A percentile compares a stretch with the other conserved stretches of the same genome.
These are phyloP conservation scores for Pythium guiyangense DNA, from an alignment of 352 stramenopile genomes.

Conservation along the genomic window DNA sequence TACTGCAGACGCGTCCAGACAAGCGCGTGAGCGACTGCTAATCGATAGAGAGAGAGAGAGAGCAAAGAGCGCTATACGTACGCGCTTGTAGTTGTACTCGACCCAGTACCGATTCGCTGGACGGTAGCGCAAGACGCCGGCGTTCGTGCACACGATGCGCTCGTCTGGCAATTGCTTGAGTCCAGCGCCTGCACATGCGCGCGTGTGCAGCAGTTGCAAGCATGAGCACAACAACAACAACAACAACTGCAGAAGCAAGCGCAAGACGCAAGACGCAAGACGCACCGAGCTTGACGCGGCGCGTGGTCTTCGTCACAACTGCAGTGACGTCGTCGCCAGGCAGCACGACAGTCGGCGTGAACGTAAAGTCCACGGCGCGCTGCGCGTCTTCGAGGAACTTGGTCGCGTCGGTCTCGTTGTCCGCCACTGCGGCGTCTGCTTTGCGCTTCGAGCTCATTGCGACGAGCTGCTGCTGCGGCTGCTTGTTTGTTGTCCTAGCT, in stretches of 20 bases:
- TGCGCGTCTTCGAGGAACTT: slow-evolving; percentile 71
- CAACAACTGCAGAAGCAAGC: not conserved
- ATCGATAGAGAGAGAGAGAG: too few species aligned
- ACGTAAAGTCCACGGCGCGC: slow-evolving; percentile 73
- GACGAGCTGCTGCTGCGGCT: too few species aligned
- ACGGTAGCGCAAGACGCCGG: slow-evolving; percentile 80
- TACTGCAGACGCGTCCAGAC: slow-evolving; percentile 39
- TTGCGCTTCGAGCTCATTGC: slow-evolving; percentile 7
- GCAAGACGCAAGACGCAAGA: too few species aligned
- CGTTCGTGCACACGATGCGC: slow-evolving; percentile 73
- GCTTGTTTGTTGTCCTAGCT: not conserved
- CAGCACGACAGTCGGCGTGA: slow-evolving; percentile 61
- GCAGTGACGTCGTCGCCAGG: slow-evolving; percentile 77
- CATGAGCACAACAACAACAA: not conserved
- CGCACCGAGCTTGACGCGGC: slow-evolving; percentile 64
- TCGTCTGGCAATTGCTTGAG: slow-evolving; percentile 52
- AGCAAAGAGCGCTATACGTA: slow-evolving; percentile 18
- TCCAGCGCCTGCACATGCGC: slow-evolving; percentile 34
- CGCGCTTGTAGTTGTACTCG: slow-evolving; percentile 84
- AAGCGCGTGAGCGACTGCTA: not conserved
- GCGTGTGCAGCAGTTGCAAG: slow-evolving; percentile 1
- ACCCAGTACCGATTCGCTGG: slow-evolving; percentile 88
- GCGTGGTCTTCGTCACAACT: slow-evolving; percentile 65
- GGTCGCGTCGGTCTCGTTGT: slow-evolving; percentile 20
- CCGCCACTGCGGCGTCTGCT: slow-evolving; percentile 22